These are phyloP conservation scores for Filobasidium uniguttulatum DNA, from an alignment of 1,284 basidiomycete species.

Conservation along the genomic window DNA sequence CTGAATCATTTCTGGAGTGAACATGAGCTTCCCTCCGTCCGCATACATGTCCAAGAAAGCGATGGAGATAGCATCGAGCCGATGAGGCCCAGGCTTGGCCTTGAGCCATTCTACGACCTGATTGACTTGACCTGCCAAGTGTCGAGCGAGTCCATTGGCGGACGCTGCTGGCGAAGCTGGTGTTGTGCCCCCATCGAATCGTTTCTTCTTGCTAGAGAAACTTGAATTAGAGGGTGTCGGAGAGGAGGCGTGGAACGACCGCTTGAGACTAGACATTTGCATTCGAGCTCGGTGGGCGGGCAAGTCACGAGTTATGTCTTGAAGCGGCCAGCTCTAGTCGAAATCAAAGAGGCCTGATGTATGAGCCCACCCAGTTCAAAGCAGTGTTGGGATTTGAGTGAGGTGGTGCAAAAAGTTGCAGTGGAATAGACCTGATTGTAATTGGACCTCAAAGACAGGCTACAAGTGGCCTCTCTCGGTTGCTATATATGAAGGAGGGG, in stretches of 20 bases:
- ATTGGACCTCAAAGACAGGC: too few relatives aligned
- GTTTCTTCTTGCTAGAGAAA: neutral
- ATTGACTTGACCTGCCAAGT: neutral
- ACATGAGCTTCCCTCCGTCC: neutral
- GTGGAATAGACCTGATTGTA: too few relatives aligned
- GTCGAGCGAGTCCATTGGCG: neutral
- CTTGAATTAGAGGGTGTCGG: neutral
- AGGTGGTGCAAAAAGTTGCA: too few relatives aligned
- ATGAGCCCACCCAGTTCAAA: too few relatives aligned
- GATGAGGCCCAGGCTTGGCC: neutral
- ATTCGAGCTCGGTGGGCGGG: too few relatives aligned
- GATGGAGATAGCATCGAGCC: neutral
- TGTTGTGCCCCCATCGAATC: neutral
- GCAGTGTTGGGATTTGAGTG: too few relatives aligned
- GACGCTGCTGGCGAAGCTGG: neutral
- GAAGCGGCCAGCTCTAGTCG: too few relatives aligned
- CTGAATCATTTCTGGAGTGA: neutral
- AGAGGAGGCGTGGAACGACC: neutral
- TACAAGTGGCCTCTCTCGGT: too few relatives aligned
- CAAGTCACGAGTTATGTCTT: too few relatives aligned
- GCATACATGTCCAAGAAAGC: neutral
- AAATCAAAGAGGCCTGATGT: too few relatives aligned
- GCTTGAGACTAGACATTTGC: too few relatives aligned
- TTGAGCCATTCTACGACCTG: constrained; percentile 1
- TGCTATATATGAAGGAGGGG: too few relatives aligned